Conservation (phyloP, 2,329 filamentous ascomycete genomes). For the Talaromyces albobiverticillius region DNA sequence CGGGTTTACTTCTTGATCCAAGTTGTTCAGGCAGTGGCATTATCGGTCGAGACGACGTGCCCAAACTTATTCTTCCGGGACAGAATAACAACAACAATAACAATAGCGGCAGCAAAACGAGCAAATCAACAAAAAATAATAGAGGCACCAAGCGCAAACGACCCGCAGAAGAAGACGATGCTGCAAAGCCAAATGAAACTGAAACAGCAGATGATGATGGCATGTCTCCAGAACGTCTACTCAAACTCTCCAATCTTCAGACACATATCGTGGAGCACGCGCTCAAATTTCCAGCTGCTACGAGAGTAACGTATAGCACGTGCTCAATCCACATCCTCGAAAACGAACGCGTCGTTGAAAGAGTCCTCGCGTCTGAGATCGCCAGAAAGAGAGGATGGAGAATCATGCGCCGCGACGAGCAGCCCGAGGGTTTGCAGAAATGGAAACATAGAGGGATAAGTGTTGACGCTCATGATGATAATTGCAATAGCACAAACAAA, state of each 20-base stretch:
- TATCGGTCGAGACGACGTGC: conserved; percentile 77
- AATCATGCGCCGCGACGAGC: conserved; percentile 67
- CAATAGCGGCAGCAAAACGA: no score
- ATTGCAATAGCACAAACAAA: no score
- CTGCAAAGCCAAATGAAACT: conserved; percentile 33
- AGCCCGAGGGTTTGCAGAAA: conserved; percentile 70
- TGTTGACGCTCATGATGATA: conserved; percentile 38
- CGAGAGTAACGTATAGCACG: conserved; percentile 83
- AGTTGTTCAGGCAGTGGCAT: conserved; percentile 97
- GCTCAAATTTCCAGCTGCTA: conserved; percentile 72
- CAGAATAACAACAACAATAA: no score
- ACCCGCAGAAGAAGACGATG: conserved; percentile 19
- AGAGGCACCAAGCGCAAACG: conserved; percentile 45
- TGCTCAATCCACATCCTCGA: conserved; percentile 86
- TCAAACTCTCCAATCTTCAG: conserved; percentile 77
- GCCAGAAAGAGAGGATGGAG: conserved; percentile 71
- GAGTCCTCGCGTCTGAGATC: conserved; percentile 65
- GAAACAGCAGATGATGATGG: conserved; percentile 38
- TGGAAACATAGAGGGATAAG: conserved; percentile 68
- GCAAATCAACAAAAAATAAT: conserved; percentile 14
- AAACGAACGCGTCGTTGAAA: conserved; percentile 80
- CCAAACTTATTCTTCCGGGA: conserved; percentile 62
- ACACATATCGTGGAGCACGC: conserved; percentile 78
- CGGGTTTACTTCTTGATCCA: conserved; percentile 80
- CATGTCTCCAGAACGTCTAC: conserved; percentile 60